Evolutionary conservation across 495 filamentous ascomycete genomes (phyloP), one percentile per base, ranked within the genome.

Genomic region (Achaetomiella virescens): DNA sequence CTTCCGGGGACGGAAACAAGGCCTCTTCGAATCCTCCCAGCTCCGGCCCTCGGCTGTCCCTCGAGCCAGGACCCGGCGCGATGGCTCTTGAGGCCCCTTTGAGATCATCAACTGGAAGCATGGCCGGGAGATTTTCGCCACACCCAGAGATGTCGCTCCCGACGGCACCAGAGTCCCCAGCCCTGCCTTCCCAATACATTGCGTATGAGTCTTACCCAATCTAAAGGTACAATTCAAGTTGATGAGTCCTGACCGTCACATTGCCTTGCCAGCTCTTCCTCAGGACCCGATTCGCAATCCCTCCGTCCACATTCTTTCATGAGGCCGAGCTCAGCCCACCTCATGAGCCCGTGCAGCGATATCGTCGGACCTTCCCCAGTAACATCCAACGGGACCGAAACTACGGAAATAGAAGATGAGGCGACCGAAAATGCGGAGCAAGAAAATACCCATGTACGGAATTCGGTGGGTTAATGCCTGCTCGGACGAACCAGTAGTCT

Each of bases 351-450:
- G 22, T 54, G 45, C 35, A 78, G 74, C 61, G 80, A 84, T 57
- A 78, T 82, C 53, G 79, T 85, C 55, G 86, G 87, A 46, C 87
- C 87, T 20, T 90, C 87, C 25, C 87, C 87, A 35, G 85, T 88
- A 17, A 88, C 87, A 38, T 89, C 86, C 24, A 86, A 85, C 62
- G 85, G 84, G 43, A 88, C 86, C 57, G 83, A 85, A 55, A 79
- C 72, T 20, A 86, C 82, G 17, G 82, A 89, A 61, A 87, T 90
- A 18, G 87, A 90, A 43, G 85, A 89, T 55, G 83, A 85, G n/a
- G 76, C 77, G 55, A 80, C 81, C 36, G 76, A 78, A 52, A 59
- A 61, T 50, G 55, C 43, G 48, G 55, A 57, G 45, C 60, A 64
- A 42, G 54, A 46, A 38, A 57, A 47, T 25, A 37, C 31, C 33